These are phyloP conservation scores for Cladorrhinum sp. DNA, from an alignment of 2,329 filamentous ascomycete species.

Conservation along the genomic window DNA sequence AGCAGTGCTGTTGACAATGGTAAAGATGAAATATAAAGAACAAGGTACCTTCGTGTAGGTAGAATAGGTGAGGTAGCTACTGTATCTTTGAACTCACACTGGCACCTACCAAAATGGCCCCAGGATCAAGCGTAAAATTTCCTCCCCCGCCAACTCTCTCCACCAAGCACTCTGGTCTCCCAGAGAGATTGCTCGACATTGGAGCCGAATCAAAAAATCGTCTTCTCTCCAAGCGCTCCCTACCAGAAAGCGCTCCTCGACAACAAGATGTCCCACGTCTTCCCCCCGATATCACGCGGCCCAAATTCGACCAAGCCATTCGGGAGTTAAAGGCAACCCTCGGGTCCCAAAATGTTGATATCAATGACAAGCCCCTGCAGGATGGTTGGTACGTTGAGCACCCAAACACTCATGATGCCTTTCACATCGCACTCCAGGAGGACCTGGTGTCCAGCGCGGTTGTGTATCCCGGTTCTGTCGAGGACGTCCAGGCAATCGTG, in stretches of 20 bases:
- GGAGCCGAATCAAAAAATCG: slow-evolving; percentile 11
- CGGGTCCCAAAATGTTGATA: slow-evolving; percentile 25
- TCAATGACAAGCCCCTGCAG: slow-evolving; percentile 34
- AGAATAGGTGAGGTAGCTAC: too few relatives aligned
- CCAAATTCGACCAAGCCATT: slow-evolving; percentile 31
- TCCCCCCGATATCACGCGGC: slow-evolving; percentile 8
- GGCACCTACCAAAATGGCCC: too few relatives aligned
- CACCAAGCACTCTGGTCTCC: slow-evolving; percentile 7
- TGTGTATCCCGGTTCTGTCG: slow-evolving; percentile 41
- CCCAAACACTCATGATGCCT: slow-evolving; percentile 41
- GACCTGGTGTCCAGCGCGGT: slow-evolving; percentile 42
- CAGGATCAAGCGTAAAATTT: neutral
- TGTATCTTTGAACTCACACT: too few relatives aligned
- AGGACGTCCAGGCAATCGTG: slow-evolving; percentile 47
- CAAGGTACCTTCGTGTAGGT: too few relatives aligned
- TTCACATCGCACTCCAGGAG: slow-evolving; percentile 41
- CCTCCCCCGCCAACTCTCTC: slow-evolving; percentile 11
- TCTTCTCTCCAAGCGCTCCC: slow-evolving; percentile 10
- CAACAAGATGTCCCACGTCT: slow-evolving; percentile 11
- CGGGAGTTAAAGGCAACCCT: too few relatives aligned
- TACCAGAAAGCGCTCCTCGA: slow-evolving; percentile 11
- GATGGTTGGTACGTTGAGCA: slow-evolving; percentile 35
- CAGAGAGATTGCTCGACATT: slow-evolving; percentile 4
- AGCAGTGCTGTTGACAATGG: too few relatives aligned
- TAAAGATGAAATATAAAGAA: too few relatives aligned